Conservation (phyloP, 2,329 filamentous ascomycete species). For the Colletotrichum spaethianum region DNA sequence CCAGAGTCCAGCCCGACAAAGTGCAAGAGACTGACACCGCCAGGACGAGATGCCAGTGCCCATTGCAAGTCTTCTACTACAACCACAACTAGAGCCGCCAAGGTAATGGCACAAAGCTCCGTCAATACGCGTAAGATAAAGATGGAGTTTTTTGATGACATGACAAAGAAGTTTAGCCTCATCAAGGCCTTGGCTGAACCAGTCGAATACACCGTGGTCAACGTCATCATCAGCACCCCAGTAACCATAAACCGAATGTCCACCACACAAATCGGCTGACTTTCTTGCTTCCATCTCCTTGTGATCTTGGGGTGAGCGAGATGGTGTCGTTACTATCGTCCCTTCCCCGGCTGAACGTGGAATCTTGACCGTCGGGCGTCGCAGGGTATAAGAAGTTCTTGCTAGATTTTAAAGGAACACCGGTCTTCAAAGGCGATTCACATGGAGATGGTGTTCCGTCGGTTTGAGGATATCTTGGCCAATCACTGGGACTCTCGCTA, state of each 20-base stretch:
- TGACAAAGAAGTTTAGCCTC: slow-evolving; percentile 30
- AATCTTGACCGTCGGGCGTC: slow-evolving; percentile 17
- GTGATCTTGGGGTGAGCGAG: slow-evolving; percentile 11
- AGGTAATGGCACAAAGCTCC: slow-evolving; percentile 23
- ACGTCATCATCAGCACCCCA: slow-evolving; percentile 27
- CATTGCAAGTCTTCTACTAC: slow-evolving; percentile 37
- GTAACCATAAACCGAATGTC: slow-evolving; percentile 27
- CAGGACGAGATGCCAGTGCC: slow-evolving; percentile 35
- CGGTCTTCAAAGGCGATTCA: slow-evolving; percentile 1
- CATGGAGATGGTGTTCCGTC: neutral
- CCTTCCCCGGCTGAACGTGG: neutral
- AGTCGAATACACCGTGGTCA: slow-evolving; percentile 35
- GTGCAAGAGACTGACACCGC: slow-evolving; percentile 27
- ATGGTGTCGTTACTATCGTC: slow-evolving; percentile 16
- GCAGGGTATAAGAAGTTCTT: slow-evolving; percentile 22
- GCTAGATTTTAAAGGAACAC: neutral
- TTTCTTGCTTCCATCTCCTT: neutral
- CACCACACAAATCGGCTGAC: slow-evolving; percentile 31
- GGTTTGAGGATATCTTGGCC: neutral
- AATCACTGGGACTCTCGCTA: neutral
- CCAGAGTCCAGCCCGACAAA: slow-evolving; percentile 36
- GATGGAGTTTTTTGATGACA: slow-evolving; percentile 28
- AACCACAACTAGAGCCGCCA: slow-evolving; percentile 29
- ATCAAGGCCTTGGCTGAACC: slow-evolving; percentile 36
- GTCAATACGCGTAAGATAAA: slow-evolving; percentile 33